Evolutionary conservation across 192 early-diverging fungal species (phyloP), one percentile per base, ranked within the genome.

Genomic region (Phlyctochytrium bullatum): DNA sequence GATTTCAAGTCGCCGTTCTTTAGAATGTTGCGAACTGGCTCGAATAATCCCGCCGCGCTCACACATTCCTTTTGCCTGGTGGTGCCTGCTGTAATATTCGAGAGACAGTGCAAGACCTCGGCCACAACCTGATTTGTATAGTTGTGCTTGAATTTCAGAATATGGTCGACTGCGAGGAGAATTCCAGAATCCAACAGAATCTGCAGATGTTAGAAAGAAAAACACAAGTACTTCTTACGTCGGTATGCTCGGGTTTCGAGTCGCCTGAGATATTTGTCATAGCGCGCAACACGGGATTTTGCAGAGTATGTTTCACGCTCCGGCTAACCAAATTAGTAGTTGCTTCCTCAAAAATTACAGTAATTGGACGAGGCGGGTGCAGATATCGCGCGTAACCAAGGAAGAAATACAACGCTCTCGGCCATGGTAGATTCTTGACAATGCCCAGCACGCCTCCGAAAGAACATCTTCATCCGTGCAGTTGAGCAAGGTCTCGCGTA

Each of bases 81-180:
- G 24, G 72, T 73, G 0, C 72, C 72, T 16, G 72, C 72, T 14
- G 72, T 66, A 30, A 73, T 73, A 64, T 73, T 73, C 2, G 72
- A 73, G 25, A 73, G 31, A 40, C 61, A 63, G 57, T 65, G 61
- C 23, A 73, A 34, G 1, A 40, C 66, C 33, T 73, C 72, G n/a
- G 53, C 54, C 20, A 57, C 23, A 52, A 73, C 56, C n/a, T 31
- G 20, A 35, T 34, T 17, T n/a, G 16, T 25, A 28, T 72, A 35
- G 17, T 34, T 51, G 35, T 52, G 34, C 16, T 24, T 67, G 31
- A 16, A 6, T 20, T 27, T 3, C 1, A 73, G 62, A 62, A 62
- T 63, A 20, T 25, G n/a, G 14, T 63, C 6, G 33, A 69, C 62
- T n/a, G 36, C 23, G 0, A 20, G 34, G 20, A 69, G 28, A 23